Evolutionary conservation across 176 grass and related monocot genomes (phyloP).

Genomic region (Cenchrus fungigraminus): DNA sequence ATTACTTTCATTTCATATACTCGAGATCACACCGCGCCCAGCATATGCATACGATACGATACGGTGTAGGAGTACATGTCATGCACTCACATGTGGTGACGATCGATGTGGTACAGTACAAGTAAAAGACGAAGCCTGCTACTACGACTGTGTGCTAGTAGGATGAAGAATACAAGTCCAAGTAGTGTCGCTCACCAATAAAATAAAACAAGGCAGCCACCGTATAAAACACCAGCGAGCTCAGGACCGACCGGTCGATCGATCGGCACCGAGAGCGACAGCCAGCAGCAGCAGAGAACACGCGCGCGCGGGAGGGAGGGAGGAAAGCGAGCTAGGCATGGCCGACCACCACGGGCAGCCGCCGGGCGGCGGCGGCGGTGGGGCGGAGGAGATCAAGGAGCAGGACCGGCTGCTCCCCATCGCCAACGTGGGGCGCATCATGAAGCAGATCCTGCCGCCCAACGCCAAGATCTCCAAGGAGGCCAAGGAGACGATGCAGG

Average conservation of each 20-base stretch:
- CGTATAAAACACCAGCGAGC: slow-evolving; percentile 28
- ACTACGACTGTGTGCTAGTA: too few species aligned
- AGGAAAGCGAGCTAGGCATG: not conserved
- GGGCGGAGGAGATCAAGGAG: slow-evolving; percentile 64
- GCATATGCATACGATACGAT: too few species aligned
- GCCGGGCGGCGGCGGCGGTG: not conserved
- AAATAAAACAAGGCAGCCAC: slow-evolving; percentile 8
- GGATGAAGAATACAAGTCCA: too few species aligned
- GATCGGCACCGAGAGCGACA: not conserved
- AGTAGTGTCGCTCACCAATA: not conserved
- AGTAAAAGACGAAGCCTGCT: too few species aligned
- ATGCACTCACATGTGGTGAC: too few species aligned
- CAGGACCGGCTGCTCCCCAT: slow-evolving; percentile 88
- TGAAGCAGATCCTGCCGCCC: slow-evolving; percentile 85
- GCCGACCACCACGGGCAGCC: slow-evolving; percentile 43
- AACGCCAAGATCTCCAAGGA: slow-evolving; percentile 95
- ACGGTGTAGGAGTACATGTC: too few species aligned
- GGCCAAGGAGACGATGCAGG: slow-evolving; percentile 93
- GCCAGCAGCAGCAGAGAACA: not conserved
- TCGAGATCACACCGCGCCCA: too few species aligned
- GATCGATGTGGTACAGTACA: too few species aligned
- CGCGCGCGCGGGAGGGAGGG: not conserved
- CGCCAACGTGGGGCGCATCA: slow-evolving; percentile 83
- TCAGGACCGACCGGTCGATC: not conserved
- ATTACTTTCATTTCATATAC: too few species aligned